phyloP scores from a whole-genome alignment of 495 filamentous ascomycete genomes.

The Penicillium daleae region DNA sequence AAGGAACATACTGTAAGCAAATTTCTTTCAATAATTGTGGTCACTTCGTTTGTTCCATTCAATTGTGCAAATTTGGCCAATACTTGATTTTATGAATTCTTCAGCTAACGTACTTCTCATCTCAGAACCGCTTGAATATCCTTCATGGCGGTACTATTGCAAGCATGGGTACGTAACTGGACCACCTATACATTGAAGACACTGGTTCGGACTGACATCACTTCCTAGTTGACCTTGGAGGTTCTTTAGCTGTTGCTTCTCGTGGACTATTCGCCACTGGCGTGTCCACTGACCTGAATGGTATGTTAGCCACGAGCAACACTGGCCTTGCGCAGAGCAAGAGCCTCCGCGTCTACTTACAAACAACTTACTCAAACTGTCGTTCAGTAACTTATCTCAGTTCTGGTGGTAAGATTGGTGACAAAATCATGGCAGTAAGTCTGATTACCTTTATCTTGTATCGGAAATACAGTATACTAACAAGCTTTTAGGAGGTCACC shows the following conservation, averaged over 20 bases:
- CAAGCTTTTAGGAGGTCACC: conserved; percentile 54
- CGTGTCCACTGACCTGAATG: conserved; percentile 90
- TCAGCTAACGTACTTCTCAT: conserved; percentile 12
- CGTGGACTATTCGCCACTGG: conserved; percentile 85
- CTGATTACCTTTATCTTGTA: neutral
- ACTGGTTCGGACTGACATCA: conserved; percentile 1
- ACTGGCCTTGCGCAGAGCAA: neutral
- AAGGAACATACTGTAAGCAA: conserved; percentile 82
- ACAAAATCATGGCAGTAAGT: conserved; percentile 68
- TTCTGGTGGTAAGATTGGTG: conserved; percentile 80
- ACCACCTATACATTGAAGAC: neutral
- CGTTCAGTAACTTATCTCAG: conserved; percentile 82
- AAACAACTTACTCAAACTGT: neutral
- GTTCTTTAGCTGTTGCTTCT: conserved; percentile 91
- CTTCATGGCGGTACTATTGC: conserved; percentile 96
- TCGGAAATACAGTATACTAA: conserved; percentile 26
- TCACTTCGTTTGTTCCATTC: neutral
- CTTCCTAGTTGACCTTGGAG: conserved; percentile 79
- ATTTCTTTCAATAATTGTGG: neutral
- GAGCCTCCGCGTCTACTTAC: neutral
- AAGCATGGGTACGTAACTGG: conserved; percentile 66
- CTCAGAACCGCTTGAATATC: conserved; percentile 83
- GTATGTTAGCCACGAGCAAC: conserved; percentile 45
- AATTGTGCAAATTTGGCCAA: neutral
- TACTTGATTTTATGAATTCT: neutral